Percentiles rank a stretch among this genome's conserved stretches.
Evolutionary conservation across 2,329 filamentous ascomycete genomes (phyloP).

Genomic region (Microthyrium microscopicum): DNA sequence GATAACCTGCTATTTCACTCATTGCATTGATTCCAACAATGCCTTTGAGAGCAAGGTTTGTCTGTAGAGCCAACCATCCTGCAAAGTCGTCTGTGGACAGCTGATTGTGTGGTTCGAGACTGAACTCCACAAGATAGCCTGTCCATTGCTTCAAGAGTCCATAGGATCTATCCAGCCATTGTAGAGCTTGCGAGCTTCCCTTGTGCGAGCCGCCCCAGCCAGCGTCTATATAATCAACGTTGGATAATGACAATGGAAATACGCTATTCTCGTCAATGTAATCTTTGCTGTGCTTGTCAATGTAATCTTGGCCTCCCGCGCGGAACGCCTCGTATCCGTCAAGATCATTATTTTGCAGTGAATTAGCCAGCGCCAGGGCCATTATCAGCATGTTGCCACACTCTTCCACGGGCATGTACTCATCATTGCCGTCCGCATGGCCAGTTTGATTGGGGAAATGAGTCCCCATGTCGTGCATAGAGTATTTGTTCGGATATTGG

Average conservation of each 20-base stretch:
- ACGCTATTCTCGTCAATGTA: slow-evolving; percentile 18
- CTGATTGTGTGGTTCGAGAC: slow-evolving; percentile 58
- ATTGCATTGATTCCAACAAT: slow-evolving; percentile 71
- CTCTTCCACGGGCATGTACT: slow-evolving; percentile 63
- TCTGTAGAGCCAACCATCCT: slow-evolving; percentile 60
- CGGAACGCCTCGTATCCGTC: slow-evolving; percentile 34
- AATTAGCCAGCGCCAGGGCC: slow-evolving; percentile 62
- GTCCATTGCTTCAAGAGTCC: slow-evolving; percentile 63
- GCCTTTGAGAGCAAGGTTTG: slow-evolving; percentile 68
- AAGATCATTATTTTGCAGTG: slow-evolving; percentile 47
- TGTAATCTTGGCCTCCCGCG: slow-evolving; percentile 16
- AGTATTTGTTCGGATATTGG: slow-evolving; percentile 69
- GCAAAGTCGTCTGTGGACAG: slow-evolving; percentile 76
- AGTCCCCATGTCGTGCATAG: slow-evolving; percentile 58
- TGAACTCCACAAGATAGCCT: slow-evolving; percentile 57
- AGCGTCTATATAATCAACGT: slow-evolving; percentile 42
- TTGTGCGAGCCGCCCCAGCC: slow-evolving; percentile 39
- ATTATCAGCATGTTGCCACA: slow-evolving; percentile 74
- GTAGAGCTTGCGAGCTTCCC: slow-evolving; percentile 39
- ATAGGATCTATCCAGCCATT: slow-evolving; percentile 56
- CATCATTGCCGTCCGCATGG: slow-evolving; percentile 52
- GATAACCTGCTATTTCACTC: slow-evolving; percentile 48
- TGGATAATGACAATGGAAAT: slow-evolving; percentile 34
- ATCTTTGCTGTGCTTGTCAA: background rate
- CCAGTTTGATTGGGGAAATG: slow-evolving; percentile 66